Percentiles rank a stretch among this genome's conserved stretches.
Conservation (phyloP, 495 filamentous ascomycete species). For the Neurospora sp. region DNA sequence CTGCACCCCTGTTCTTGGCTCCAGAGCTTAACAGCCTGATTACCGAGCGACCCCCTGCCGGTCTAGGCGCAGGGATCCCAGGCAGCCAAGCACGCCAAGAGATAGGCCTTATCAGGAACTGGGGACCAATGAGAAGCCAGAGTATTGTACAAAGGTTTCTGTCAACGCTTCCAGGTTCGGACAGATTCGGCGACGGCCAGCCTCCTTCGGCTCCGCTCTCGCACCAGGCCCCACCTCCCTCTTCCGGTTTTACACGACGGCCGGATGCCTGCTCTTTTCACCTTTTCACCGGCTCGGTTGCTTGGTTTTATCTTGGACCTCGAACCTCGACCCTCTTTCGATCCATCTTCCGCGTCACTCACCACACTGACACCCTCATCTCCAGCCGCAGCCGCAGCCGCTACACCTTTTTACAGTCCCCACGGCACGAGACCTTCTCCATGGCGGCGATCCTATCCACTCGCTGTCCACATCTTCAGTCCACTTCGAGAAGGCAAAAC, state of each 20-base stretch:
- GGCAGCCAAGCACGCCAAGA: conserved; percentile 16
- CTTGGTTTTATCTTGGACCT: not conserved
- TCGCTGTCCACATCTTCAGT: not conserved
- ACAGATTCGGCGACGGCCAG: conserved; percentile 3
- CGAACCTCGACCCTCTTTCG: not conserved
- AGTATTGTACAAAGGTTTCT: conserved; percentile 16
- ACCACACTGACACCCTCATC: not conserved
- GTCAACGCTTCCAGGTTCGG: conserved; percentile 8
- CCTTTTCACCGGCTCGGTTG: not conserved
- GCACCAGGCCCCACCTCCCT: not conserved
- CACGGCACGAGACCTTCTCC: not conserved
- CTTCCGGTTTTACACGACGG: not conserved
- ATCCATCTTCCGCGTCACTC: not conserved
- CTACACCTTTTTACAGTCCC: not conserved
- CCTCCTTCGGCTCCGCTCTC: not conserved
- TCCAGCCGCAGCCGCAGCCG: not conserved
- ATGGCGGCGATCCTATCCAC: not conserved
- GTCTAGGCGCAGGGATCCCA: not conserved
- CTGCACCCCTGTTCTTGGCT: not conserved
- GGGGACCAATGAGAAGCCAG: conserved; percentile 13
- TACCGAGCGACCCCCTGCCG: not conserved
- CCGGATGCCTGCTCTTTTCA: not conserved
- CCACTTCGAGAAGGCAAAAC: not conserved
- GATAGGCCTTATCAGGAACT: conserved; percentile 15
- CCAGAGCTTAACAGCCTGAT: not conserved